Conservation (phyloP, 75 land plant species). For the Pinus taeda region DNA sequence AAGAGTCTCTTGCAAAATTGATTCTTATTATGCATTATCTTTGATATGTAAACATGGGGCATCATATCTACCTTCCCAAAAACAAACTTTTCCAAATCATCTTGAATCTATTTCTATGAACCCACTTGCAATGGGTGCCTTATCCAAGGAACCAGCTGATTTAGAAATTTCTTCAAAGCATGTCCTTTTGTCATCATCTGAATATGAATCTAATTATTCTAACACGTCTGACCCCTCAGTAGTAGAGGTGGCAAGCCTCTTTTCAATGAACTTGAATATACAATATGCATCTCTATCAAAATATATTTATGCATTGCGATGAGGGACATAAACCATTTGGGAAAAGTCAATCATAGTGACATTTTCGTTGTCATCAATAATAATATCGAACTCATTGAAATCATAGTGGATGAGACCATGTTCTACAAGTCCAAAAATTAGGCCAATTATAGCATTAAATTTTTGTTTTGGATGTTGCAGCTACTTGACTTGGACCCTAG, state of each 20-base stretch:
- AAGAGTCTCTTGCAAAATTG: neutral
- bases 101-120: constrained; percentile 73
- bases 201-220: constrained; percentile 41
- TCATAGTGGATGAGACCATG: constrained; percentile 99
- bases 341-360: no score
- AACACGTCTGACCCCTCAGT: constrained; percentile 15
- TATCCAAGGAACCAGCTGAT: constrained; percentile 55
- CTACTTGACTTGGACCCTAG: constrained; percentile 91
- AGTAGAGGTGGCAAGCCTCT: no score
- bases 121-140: constrained; percentile 96
- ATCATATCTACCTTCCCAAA: neutral
- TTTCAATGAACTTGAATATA: no score
- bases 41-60: neutral
- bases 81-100: constrained; percentile 72
- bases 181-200: constrained; percentile 60
- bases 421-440: constrained; percentile 83
- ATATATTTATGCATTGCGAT: no score
- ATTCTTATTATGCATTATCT: neutral
- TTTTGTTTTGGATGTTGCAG: constrained; percentile 67
- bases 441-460: constrained; percentile 78
- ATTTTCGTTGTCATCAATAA: constrained; percentile 31
- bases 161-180: constrained; percentile 66
- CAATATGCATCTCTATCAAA: no score
- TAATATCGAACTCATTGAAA: constrained; percentile 95
- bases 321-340: no score